phyloP scores from a whole-genome alignment of 208 protist species.

The Leishmania arabica region DNA sequence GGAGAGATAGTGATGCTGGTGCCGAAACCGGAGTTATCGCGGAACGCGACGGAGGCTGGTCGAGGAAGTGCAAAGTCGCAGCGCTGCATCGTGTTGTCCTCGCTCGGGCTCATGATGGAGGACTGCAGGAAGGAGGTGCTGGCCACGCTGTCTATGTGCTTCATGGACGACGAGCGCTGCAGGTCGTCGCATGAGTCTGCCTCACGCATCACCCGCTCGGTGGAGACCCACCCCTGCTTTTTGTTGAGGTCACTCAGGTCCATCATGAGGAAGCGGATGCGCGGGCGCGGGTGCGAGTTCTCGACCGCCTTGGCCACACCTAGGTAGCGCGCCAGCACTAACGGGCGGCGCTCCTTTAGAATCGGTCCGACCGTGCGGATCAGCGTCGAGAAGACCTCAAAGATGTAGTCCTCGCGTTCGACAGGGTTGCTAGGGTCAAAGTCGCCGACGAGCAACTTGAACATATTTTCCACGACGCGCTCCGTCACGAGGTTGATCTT shows the following conservation, averaged over 20 bases:
- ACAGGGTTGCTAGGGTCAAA: constrained; percentile 53
- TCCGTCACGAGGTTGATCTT: constrained; percentile 69
- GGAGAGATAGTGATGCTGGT: constrained; percentile 17
- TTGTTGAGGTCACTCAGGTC: constrained; percentile 64
- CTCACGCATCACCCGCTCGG: constrained; percentile 36
- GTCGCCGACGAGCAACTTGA: constrained; percentile 58
- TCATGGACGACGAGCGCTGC: constrained; percentile 30
- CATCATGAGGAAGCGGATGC: constrained; percentile 87
- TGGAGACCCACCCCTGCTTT: constrained; percentile 49
- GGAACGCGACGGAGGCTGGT: constrained; percentile 17
- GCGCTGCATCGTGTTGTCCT: constrained; percentile 25
- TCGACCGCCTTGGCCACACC: constrained; percentile 64
- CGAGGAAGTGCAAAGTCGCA: constrained; percentile 22
- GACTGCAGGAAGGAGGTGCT: constrained; percentile 33
- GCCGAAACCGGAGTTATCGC: constrained; percentile 15
- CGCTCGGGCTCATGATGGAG: constrained; percentile 31
- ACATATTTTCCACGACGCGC: constrained; percentile 63
- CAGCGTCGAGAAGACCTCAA: constrained; percentile 77
- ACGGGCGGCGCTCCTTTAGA: constrained; percentile 41
- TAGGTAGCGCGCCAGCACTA: constrained; percentile 53
- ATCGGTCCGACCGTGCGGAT: constrained; percentile 48
- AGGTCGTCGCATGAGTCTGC: constrained; percentile 39
- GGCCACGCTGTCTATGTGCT: constrained; percentile 29
- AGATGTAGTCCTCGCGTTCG: constrained; percentile 69
- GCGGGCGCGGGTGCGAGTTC: constrained; percentile 55